These are phyloP conservation scores for Solanum chilense DNA, from an alignment of 257 asterid species.

Conservation along the genomic window DNA sequence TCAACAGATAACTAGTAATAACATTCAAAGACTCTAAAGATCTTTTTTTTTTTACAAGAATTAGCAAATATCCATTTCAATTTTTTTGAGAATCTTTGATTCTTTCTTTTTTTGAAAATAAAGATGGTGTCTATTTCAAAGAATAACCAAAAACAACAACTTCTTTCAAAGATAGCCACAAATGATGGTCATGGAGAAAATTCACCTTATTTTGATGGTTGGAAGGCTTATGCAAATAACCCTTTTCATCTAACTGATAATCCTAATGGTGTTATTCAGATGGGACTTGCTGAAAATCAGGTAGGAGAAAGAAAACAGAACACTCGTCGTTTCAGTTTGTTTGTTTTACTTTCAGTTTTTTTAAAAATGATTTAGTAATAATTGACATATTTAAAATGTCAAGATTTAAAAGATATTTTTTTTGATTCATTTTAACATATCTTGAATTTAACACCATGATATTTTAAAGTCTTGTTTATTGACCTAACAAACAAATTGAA, in stretches of 20 bases:
- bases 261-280: constrained; percentile 53
- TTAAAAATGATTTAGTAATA: too few species aligned
- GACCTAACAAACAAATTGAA: background rate
- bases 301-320: background rate
- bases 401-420: too few species aligned
- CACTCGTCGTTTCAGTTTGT: background rate
- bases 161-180: constrained; percentile 25
- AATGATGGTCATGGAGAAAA: constrained; percentile 31
- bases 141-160: background rate
- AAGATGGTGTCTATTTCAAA: constrained; percentile 5
- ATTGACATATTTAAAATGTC: fast-evolving
- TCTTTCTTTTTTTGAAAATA: background rate
- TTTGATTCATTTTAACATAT: too few species aligned
- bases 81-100: background rate
- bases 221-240: constrained; percentile 33
- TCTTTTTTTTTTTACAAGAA: too few species aligned
- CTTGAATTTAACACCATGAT: fast-evolving
- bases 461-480: background rate
- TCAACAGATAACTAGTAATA: background rate
- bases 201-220: constrained; percentile 31
- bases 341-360: background rate
- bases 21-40: too few species aligned
- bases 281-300: constrained; percentile 76
- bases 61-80: background rate
- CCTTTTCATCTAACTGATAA: constrained; percentile 38